Percentiles rank a stretch among this genome's conserved stretches.
These are phyloP conservation scores for Terana coerulea DNA, from an alignment of 768 basidiomycete species.

Conservation along the genomic window DNA sequence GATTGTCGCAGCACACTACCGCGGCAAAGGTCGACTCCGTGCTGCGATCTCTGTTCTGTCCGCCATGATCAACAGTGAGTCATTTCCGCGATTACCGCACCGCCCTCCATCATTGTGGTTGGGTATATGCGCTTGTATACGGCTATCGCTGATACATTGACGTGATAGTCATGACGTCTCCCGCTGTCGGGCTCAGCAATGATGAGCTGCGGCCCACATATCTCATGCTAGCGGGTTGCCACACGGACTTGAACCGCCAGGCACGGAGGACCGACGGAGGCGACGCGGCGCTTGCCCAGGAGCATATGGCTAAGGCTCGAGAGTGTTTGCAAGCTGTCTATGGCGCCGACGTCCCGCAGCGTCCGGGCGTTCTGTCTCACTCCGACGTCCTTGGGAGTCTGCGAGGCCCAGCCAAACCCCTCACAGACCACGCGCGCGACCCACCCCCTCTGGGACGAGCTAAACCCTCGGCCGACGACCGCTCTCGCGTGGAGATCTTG, in stretches of 20 bases:
- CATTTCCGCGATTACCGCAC: not conserved
- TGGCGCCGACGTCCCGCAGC: slow-evolving; percentile 23
- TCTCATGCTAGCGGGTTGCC: slow-evolving; percentile 52
- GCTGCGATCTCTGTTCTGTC: slow-evolving; percentile 43
- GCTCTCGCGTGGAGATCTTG: slow-evolving; percentile 11
- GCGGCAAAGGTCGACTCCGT: slow-evolving; percentile 41
- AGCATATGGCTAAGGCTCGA: slow-evolving; percentile 38
- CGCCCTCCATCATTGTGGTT: not conserved
- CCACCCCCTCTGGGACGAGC: slow-evolving; percentile 4
- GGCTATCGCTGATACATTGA: not conserved
- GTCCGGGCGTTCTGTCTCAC: not conserved
- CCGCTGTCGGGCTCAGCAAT: slow-evolving; percentile 29
- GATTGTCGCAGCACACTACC: slow-evolving; percentile 50
- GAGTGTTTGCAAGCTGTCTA: slow-evolving; percentile 49
- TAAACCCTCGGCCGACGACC: not conserved
- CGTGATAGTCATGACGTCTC: slow-evolving; percentile 36
- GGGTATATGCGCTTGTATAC: not conserved
- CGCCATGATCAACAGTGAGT: slow-evolving; percentile 45
- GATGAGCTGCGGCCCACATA: slow-evolving; percentile 45
- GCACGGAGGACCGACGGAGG: slow-evolving; percentile 20
- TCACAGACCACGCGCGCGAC: not conserved
- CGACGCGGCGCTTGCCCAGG: slow-evolving; percentile 25
- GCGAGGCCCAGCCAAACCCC: not conserved
- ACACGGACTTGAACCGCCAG: slow-evolving; percentile 41
- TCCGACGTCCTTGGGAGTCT: not conserved